Conservation (phyloP, 768 basidiomycete species). For the Serendipita sp. region DNA sequence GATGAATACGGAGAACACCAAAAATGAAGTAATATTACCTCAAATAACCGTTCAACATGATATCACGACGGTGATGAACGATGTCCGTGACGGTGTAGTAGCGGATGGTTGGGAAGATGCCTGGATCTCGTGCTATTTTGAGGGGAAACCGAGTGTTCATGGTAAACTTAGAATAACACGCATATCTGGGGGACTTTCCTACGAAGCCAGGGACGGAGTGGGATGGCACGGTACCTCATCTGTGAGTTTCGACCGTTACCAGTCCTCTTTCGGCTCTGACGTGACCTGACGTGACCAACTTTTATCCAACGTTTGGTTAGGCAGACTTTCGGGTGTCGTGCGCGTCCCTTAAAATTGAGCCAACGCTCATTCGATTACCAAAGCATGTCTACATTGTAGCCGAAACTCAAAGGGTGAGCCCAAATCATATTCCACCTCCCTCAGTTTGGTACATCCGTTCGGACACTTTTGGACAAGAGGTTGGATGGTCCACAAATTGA, state of each 20-base stretch:
- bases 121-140: constrained; percentile 58
- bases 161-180: constrained; percentile 41
- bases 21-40: constrained; percentile 22
- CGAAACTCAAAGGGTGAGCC: not conserved
- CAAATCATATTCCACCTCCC: not conserved
- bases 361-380: not conserved
- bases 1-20: not conserved
- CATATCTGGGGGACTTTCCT: constrained; percentile 32
- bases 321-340: not conserved
- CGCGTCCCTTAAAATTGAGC: not conserved
- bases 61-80: constrained; percentile 41
- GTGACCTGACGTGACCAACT: not conserved
- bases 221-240: constrained; percentile 13
- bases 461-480: not conserved
- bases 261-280: not conserved
- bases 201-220: constrained; percentile 34
- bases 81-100: constrained; percentile 43
- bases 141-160: constrained; percentile 38
- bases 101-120: constrained; percentile 36
- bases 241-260: constrained; percentile 18
- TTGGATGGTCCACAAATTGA: not conserved
- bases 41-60: constrained; percentile 45
- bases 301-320: not conserved
- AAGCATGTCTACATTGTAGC: not conserved
- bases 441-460: not conserved